Percentiles rank a stretch among this genome's conserved stretches.
Evolutionary conservation across 495 filamentous ascomycete species (phyloP).

Genomic region (Daldinia bambusicola): DNA sequence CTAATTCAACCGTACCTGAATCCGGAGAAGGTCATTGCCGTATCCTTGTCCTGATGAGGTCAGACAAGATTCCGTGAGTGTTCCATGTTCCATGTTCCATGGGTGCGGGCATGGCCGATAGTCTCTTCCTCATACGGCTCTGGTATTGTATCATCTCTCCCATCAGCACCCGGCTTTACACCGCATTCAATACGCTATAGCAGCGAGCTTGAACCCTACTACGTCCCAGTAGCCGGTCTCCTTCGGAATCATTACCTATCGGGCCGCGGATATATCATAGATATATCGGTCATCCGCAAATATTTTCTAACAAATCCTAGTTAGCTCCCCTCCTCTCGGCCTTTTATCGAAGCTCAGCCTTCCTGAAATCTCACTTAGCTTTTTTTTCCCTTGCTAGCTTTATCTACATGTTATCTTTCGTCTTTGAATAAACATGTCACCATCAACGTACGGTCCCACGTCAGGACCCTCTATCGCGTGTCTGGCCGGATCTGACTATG

Average conservation of each 20-base stretch:
- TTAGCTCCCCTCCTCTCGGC: slow-evolving; percentile 20
- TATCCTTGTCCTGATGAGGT: slow-evolving; percentile 28
- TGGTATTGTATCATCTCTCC: slow-evolving; percentile 28
- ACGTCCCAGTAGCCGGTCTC: slow-evolving; percentile 3
- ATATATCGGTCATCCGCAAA: slow-evolving; percentile 37
- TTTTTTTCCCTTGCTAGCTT: slow-evolving; percentile 15
- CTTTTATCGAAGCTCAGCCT: slow-evolving; percentile 22
- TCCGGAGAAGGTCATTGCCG: slow-evolving; percentile 22
- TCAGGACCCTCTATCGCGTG: slow-evolving; percentile 10
- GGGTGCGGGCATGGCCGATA: slow-evolving; percentile 32
- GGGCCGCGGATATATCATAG: slow-evolving; percentile 35
- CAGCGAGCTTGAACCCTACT: not conserved
- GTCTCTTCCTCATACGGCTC: slow-evolving; percentile 26
- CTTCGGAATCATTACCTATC: slow-evolving; percentile 29
- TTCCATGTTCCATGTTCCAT: slow-evolving; percentile 15
- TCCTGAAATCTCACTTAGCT: slow-evolving; percentile 26
- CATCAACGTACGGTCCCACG: slow-evolving; percentile 13
- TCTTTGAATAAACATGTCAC: slow-evolving; percentile 16
- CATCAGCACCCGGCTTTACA: slow-evolving; percentile 9
- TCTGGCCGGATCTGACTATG: slow-evolving; percentile 24
- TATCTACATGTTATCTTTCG: slow-evolving; percentile 15
- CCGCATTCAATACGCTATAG: slow-evolving; percentile 23
- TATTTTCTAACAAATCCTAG: slow-evolving; percentile 6
- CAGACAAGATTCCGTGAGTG: slow-evolving; percentile 24
- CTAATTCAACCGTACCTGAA: slow-evolving; percentile 11